A percentile compares a stretch with the other conserved stretches of the same genome.
Conservation (phyloP, 2,329 filamentous ascomycete species). For the Epicoccum nigrum region DNA sequence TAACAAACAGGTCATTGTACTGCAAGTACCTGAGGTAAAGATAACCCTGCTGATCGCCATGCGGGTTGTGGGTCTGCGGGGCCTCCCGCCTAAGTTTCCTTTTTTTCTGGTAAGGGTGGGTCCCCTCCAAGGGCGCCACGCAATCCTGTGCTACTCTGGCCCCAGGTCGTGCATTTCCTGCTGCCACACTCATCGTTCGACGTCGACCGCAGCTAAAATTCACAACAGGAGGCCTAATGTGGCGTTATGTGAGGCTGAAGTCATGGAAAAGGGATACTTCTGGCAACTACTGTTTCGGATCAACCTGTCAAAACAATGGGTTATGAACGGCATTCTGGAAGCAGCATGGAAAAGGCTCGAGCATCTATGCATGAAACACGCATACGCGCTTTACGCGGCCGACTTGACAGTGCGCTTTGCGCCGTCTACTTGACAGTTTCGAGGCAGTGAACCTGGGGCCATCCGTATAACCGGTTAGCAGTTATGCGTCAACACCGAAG, state of each 20-base stretch:
- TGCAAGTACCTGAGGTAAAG: neutral
- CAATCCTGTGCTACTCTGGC: slow-evolving; percentile 2
- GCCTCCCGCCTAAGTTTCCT: slow-evolving; percentile 12
- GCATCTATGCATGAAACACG: slow-evolving; percentile 12
- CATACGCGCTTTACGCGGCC: slow-evolving; percentile 7
- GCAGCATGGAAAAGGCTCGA: slow-evolving; percentile 12
- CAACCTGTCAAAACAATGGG: slow-evolving; percentile 15
- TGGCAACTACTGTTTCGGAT: slow-evolving; percentile 16
- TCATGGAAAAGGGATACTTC: slow-evolving; percentile 10
- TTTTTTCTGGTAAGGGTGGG: slow-evolving; percentile 4
- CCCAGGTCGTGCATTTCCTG: slow-evolving; percentile 1
- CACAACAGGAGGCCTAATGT: slow-evolving; percentile 8
- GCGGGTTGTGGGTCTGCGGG: slow-evolving; percentile 17
- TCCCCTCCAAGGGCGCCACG: slow-evolving; percentile 6
- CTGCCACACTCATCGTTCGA: slow-evolving; percentile 8
- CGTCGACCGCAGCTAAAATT: slow-evolving; percentile 8
- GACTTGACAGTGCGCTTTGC: slow-evolving; percentile 3
- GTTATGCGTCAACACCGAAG: slow-evolving; percentile 1
- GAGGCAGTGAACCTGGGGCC: slow-evolving; percentile 6
- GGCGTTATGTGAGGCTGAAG: slow-evolving; percentile 11
- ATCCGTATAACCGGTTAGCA: neutral
- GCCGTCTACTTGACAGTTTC: neutral
- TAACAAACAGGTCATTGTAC: slow-evolving; percentile 1
- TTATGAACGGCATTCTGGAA: slow-evolving; percentile 16
- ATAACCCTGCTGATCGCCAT: slow-evolving; percentile 11